These are phyloP conservation scores for Solanum hybrid DNA, from an alignment of 305 asterid genomes.

Conservation along the genomic window DNA sequence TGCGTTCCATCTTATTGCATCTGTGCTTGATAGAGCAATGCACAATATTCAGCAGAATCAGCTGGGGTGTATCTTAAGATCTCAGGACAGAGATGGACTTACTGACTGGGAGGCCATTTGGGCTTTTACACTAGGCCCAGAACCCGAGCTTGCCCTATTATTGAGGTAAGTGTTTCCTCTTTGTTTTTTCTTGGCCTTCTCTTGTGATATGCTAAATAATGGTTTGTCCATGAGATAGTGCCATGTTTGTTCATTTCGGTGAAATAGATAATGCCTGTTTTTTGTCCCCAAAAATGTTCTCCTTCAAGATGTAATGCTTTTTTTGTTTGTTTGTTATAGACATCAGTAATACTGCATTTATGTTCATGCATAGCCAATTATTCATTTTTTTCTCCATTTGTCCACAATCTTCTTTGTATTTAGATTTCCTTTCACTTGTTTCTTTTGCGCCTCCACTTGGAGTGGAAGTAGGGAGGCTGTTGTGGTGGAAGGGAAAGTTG, in stretches of 20 bases:
- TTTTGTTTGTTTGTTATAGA: not conserved
- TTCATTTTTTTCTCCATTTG: not conserved
- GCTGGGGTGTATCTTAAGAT: constrained; percentile 27
- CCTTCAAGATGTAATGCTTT: not conserved
- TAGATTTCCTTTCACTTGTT: not conserved
- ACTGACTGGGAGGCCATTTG: constrained; percentile 95
- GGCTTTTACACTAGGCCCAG: constrained; percentile 98
- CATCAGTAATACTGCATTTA: not conserved
- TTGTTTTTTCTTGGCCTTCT: not conserved
- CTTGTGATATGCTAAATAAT: not conserved
- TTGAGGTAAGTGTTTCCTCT: constrained; percentile 40
- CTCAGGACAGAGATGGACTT: constrained; percentile 18
- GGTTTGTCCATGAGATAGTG: not conserved
- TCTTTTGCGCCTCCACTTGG: not conserved
- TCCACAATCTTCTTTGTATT: not conserved
- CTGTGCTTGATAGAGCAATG: constrained; percentile 57
- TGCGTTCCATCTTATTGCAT: constrained; percentile 73
- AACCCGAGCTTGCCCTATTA: constrained; percentile 89
- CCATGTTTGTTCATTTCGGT: not conserved
- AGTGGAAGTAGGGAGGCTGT: not conserved
- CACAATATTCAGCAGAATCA: constrained; percentile 28
- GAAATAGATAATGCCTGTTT: not conserved
- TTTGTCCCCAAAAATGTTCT: not conserved
- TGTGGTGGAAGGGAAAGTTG: not conserved
- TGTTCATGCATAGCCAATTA: not conserved